Evolutionary conservation across 2,329 filamentous ascomycete species (phyloP).

Genomic region (Colletotrichum sp.): DNA sequence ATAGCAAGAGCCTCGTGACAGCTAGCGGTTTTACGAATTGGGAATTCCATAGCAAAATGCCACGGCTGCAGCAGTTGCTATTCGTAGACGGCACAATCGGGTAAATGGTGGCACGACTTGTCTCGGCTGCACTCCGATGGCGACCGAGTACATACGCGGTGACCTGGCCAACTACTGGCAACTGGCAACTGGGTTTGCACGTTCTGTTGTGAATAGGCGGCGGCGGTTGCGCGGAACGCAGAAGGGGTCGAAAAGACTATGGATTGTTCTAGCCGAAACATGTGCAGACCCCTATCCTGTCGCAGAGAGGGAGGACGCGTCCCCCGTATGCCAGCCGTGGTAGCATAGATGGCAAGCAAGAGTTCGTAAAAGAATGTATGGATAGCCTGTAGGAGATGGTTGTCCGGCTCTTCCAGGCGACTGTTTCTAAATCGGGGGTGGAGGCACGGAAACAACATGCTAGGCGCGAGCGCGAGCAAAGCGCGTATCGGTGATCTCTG

Average conservation of each 20-base stretch:
- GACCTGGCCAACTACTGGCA: background rate
- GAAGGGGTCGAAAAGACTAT: background rate
- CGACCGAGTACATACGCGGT: background rate
- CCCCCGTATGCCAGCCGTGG: background rate
- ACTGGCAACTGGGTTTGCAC: background rate
- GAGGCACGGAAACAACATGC: background rate
- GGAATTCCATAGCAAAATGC: background rate
- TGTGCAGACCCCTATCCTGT: background rate
- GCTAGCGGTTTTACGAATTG: background rate
- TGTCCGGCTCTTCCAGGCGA: background rate
- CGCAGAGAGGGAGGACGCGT: background rate
- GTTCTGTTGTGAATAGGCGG: background rate
- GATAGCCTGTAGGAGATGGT: background rate
- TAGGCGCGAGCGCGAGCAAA: background rate
- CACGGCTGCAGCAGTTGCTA: background rate
- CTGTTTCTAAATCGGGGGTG: background rate
- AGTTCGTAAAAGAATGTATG: background rate
- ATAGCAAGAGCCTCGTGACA: background rate
- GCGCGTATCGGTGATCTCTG: background rate
- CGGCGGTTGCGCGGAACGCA: background rate
- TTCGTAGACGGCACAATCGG: background rate
- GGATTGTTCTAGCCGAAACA: conserved; percentile 18
- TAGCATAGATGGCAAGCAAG: background rate
- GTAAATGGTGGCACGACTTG: background rate
- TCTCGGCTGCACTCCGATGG: background rate